Percentiles rank a stretch among this genome's conserved stretches.
Evolutionary conservation across 2,329 filamentous ascomycete species (phyloP).

Genomic region (Scedosporium minutisporum): DNA sequence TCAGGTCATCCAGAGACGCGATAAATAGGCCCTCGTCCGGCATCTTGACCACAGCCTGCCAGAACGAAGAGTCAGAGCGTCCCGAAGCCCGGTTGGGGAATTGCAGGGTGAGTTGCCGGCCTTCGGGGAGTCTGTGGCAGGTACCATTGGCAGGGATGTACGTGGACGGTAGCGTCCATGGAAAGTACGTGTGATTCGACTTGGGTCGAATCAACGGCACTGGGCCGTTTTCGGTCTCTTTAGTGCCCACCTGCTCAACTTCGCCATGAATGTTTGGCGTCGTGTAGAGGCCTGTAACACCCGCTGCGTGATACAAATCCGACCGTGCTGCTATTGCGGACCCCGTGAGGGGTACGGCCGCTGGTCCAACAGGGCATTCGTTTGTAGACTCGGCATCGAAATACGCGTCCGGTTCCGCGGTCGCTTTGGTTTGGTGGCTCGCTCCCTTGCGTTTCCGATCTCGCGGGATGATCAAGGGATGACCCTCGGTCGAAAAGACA

Average conservation of each 20-base stretch:
- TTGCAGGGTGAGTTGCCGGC: slow-evolving; percentile 59
- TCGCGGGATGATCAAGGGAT: slow-evolving; percentile 74
- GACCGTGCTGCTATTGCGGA: slow-evolving; percentile 70
- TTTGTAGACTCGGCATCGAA: slow-evolving; percentile 39
- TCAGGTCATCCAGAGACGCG: slow-evolving; percentile 42
- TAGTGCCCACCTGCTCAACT: slow-evolving; percentile 23
- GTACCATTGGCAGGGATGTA: slow-evolving; percentile 68
- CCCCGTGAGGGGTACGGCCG: slow-evolving; percentile 54
- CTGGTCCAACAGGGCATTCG: slow-evolving; percentile 57
- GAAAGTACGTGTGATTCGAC: slow-evolving; percentile 77
- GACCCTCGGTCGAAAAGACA: slow-evolving; percentile 93
- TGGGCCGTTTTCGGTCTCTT: slow-evolving; percentile 38
- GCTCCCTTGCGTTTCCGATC: slow-evolving; percentile 8
- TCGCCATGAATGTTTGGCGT: slow-evolving; percentile 55
- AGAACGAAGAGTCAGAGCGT: slow-evolving; percentile 30
- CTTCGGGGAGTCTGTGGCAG: slow-evolving; percentile 63
- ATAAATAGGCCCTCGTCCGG: slow-evolving; percentile 10
- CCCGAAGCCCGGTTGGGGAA: slow-evolving; percentile 43
- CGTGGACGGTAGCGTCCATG: slow-evolving; percentile 77
- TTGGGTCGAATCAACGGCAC: slow-evolving; percentile 36
- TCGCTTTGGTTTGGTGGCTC: slow-evolving; percentile 7
- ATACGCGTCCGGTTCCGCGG: slow-evolving; percentile 21
- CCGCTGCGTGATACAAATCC: slow-evolving; percentile 84
- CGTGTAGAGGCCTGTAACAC: slow-evolving; percentile 70
- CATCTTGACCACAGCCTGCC: slow-evolving; percentile 15